A percentile compares a stretch with the other conserved stretches of the same genome.
phyloP scores from a whole-genome alignment of 2,329 filamentous ascomycete species.

The Clonostachys rosea region DNA sequence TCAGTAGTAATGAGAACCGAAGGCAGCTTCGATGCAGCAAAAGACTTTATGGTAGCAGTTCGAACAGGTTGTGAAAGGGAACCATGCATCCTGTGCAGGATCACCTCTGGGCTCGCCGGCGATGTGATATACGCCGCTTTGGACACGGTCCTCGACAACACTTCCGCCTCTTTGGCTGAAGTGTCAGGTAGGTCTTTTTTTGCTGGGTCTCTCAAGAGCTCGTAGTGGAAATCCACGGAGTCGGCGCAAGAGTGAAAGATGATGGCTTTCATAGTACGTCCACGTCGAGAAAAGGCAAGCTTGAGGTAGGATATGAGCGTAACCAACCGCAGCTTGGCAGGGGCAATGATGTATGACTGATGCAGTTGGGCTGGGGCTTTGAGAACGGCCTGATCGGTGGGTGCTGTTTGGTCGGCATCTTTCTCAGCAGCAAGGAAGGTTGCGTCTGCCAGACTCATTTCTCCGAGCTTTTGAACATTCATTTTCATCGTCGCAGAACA shows the following conservation, averaged over 20 bases:
- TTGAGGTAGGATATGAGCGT: constrained; percentile 82
- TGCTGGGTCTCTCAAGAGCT: constrained; percentile 57
- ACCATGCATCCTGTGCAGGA: constrained; percentile 83
- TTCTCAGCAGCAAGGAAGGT: constrained; percentile 73
- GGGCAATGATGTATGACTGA: constrained; percentile 83
- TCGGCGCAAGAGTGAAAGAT: constrained; percentile 97
- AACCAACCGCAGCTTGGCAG: constrained; percentile 86
- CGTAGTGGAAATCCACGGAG: constrained; percentile 94
- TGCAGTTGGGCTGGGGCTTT: constrained; percentile 85
- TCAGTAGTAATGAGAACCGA: constrained; percentile 90
- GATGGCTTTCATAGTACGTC: constrained; percentile 93
- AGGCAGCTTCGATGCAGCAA: constrained; percentile 68
- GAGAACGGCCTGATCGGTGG: constrained; percentile 51
- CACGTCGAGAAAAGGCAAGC: constrained; percentile 80
- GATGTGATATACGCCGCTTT: constrained; percentile 70
- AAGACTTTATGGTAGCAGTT: constrained; percentile 79
- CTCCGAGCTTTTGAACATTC: constrained; percentile 88
- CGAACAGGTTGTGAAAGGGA: constrained; percentile 85
- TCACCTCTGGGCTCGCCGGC: constrained; percentile 66
- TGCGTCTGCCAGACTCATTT: constrained; percentile 92
- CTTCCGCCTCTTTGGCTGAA: constrained; percentile 21
- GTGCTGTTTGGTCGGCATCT: constrained; percentile 32
- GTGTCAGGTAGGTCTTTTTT: constrained; percentile 16
- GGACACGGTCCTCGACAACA: constrained; percentile 57
- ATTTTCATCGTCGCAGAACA: constrained; percentile 98